Conservation (phyloP, 208 protist genomes). For the Crithidia thermophila region DNA sequence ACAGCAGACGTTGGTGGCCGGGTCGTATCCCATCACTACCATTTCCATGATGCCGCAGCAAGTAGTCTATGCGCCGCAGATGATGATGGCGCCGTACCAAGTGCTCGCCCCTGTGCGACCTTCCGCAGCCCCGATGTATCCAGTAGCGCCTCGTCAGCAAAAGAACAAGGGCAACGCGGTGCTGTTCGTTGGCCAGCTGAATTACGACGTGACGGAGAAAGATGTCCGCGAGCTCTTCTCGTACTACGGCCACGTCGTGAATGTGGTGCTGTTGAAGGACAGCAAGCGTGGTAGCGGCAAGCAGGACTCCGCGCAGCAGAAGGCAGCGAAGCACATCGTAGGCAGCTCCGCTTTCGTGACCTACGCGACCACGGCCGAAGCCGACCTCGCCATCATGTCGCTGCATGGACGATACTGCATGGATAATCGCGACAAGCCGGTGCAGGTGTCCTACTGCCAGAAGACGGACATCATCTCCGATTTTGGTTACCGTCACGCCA, state of each 20-base stretch:
- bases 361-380: slow-evolving; percentile 48
- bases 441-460: slow-evolving; percentile 72
- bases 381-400: slow-evolving; percentile 53
- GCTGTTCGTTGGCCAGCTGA: slow-evolving; percentile 54
- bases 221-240: slow-evolving; percentile 43
- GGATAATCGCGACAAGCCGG: slow-evolving; percentile 50
- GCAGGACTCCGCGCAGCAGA: neutral
- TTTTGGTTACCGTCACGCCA: slow-evolving; percentile 67
- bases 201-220: slow-evolving; percentile 40
- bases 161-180: slow-evolving; percentile 38
- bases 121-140: slow-evolving; percentile 9
- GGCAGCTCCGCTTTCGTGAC: slow-evolving; percentile 52
- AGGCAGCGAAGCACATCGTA: slow-evolving; percentile 32
- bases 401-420: slow-evolving; percentile 59
- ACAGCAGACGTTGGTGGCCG: neutral
- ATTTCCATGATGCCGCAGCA: slow-evolving; percentile 23
- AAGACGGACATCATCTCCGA: slow-evolving; percentile 59
- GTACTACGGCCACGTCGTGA: slow-evolving; percentile 39
- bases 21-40: slow-evolving; percentile 1
- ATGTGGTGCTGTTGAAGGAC: slow-evolving; percentile 46
- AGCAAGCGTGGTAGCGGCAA: slow-evolving; percentile 22
- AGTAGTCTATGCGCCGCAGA: slow-evolving; percentile 23
- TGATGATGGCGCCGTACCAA: slow-evolving; percentile 14
- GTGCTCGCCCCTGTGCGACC: slow-evolving; percentile 3
- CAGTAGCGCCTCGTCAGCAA: slow-evolving; percentile 19